Evolutionary conservation across 805 yeast genomes (phyloP), one percentile per base, ranked within the genome.

Genomic region (Zygosaccharomyces rouxii): DNA sequence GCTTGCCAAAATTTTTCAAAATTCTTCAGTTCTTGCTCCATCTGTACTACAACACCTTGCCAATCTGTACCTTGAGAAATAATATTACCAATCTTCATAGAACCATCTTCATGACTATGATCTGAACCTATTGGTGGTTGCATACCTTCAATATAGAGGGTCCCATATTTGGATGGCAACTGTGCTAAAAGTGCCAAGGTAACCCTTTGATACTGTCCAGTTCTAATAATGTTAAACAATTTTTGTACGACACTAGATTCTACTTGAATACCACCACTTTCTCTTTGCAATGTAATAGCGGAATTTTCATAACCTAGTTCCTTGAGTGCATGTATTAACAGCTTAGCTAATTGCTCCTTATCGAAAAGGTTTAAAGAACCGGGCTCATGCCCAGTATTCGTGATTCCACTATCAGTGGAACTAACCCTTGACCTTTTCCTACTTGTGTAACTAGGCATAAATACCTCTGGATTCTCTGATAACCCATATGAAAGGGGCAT

Each of bases 241-340:
- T 57, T 54, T 25, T 68, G 69, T 25, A 78, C 75, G 3, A 64
- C 66, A 6, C 70, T 68, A 0, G 78, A 67, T 52, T 77, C 80
- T 5, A 71, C 61, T 46, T 66, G 63, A 23, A 70, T 49, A 5
- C 67, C 69, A 7, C 72, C 71, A 49, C 71, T 67, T 55, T 77
- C 80, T 4, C 59, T 50, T 49, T 73, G 74, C 35, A 80, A 61
- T 3, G 54, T 46, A 3, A 60, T 51, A 0, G 79, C 74, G 0
- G 78, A 59, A 2, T 63, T 54, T 3, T 57, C 48, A 55, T 74
- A 78, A 4, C 82, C 82, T 49, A 80, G 52, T 49, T 78, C 83
- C 31, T 67, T 64, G 43, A 80, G 59, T 0, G 80, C 64, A 53
- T 79, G 81, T 31, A 79, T 72, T 35, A 80, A 58, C 25, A 80